phyloP scores from a whole-genome alignment of 2,329 filamentous ascomycete species.

The Talaromyces sp. region DNA sequence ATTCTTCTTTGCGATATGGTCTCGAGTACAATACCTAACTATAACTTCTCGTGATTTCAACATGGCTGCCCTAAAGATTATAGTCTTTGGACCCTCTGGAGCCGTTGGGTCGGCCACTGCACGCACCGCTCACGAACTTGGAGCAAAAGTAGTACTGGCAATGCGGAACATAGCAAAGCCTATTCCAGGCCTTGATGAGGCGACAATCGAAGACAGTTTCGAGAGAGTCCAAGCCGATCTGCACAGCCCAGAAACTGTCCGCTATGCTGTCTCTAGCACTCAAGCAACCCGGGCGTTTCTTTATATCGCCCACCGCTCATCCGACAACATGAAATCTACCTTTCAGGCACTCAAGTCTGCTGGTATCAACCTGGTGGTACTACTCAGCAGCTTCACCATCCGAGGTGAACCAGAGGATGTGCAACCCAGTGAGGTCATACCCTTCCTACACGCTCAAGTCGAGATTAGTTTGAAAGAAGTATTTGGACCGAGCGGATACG shows the following conservation, averaged over 20 bases:
- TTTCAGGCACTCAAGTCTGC: slow-evolving; percentile 45
- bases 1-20: neutral
- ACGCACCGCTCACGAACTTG: neutral
- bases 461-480: neutral
- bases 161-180: neutral
- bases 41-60: neutral
- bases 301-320: slow-evolving; percentile 36
- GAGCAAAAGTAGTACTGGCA: neutral
- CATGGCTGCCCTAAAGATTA: neutral
- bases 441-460: neutral
- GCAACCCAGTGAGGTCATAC: neutral
- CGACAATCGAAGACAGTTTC: neutral
- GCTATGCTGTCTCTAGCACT: neutral
- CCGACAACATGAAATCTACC: slow-evolving; percentile 41
- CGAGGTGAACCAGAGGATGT: neutral
- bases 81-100: neutral
- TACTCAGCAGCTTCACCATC: slow-evolving; percentile 37
- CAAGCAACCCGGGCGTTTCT: slow-evolving; percentile 42
- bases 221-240: neutral
- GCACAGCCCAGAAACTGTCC: neutral
- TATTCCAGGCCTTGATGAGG: neutral
- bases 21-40: neutral
- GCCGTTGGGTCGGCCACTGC: neutral
- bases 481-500: neutral
- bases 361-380: slow-evolving; percentile 47